These are phyloP conservation scores for Nidularia sp. DNA, from an alignment of 768 basidiomycete species.

Conservation along the genomic window DNA sequence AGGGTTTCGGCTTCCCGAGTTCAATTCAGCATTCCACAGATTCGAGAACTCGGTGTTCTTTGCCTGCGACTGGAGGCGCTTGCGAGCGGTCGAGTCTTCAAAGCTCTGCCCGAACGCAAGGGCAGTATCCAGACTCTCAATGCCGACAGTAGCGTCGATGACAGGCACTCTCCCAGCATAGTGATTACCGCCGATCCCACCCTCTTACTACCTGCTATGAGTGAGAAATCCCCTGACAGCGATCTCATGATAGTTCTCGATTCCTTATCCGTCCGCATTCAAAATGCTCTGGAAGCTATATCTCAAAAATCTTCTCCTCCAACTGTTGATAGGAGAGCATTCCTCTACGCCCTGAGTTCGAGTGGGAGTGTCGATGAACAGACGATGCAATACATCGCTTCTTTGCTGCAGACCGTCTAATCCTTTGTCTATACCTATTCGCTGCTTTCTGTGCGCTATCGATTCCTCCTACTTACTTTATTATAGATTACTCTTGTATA, in stretches of 20 bases:
- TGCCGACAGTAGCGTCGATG: conserved; percentile 23
- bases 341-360: conserved; percentile 29
- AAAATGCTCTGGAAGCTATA: conserved; percentile 56
- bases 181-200: conserved; percentile 56
- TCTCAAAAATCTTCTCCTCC: conserved; percentile 18
- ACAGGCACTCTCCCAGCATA: conserved; percentile 20
- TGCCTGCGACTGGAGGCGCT: conserved; percentile 80
- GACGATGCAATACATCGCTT: conserved; percentile 35
- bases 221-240: conserved; percentile 66
- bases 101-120: conserved; percentile 38
- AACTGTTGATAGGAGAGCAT: conserved; percentile 17
- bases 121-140: conserved; percentile 34
- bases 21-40: conserved; percentile 65
- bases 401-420: too few species aligned
- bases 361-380: conserved; percentile 40
- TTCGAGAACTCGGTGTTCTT: conserved; percentile 67
- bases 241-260: conserved; percentile 74
- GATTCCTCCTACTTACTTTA: too few species aligned
- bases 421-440: too few species aligned
- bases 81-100: conserved; percentile 57
- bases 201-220: conserved; percentile 63
- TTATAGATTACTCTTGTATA: too few species aligned
- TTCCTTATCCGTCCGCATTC: conserved; percentile 68
- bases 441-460: too few species aligned
- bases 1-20: conserved; percentile 45